phyloP scores from a whole-genome alignment of 1,139 yeast genomes.

The Diutina neorugosa region DNA sequence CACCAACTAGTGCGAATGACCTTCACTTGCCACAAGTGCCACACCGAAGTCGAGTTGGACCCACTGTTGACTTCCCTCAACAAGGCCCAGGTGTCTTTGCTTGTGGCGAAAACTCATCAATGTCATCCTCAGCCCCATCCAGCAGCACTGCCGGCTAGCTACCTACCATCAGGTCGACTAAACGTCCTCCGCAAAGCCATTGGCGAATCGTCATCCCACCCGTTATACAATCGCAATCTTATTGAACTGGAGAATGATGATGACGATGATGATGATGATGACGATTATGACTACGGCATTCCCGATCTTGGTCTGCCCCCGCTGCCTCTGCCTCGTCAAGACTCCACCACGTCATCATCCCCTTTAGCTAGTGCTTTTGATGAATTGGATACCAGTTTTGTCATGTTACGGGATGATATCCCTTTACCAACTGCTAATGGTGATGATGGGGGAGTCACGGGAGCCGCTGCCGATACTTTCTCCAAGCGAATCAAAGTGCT shows the following conservation, averaged over 20 bases:
- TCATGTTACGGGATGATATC: background rate
- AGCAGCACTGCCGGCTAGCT: conserved; percentile 14
- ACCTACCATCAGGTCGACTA: conserved; percentile 22
- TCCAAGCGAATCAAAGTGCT: conserved; percentile 36
- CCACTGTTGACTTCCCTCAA: conserved; percentile 18
- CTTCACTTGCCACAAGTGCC: conserved; percentile 22
- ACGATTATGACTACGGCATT: background rate
- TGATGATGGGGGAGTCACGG: background rate
- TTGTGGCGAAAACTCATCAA: conserved; percentile 13
- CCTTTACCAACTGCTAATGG: background rate
- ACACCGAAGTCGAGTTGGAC: conserved; percentile 19
- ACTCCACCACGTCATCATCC: background rate
- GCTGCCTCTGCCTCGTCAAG: background rate
- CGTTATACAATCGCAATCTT: conserved; percentile 6
- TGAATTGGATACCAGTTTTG: conserved; percentile 1
- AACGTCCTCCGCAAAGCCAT: conserved; percentile 12
- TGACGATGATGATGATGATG: background rate
- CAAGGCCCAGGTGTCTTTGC: conserved; percentile 22
- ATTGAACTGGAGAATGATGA: conserved; percentile 4
- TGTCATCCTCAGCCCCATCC: background rate
- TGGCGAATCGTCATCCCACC: conserved; percentile 8
- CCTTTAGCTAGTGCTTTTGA: background rate
- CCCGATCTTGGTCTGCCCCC: background rate
- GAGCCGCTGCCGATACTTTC: conserved; percentile 8
- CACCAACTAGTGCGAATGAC: background rate